A percentile compares a stretch with the other conserved stretches of the same genome.
Conservation (phyloP, 768 basidiomycete genomes). For the Flagelloscypha sp. region DNA sequence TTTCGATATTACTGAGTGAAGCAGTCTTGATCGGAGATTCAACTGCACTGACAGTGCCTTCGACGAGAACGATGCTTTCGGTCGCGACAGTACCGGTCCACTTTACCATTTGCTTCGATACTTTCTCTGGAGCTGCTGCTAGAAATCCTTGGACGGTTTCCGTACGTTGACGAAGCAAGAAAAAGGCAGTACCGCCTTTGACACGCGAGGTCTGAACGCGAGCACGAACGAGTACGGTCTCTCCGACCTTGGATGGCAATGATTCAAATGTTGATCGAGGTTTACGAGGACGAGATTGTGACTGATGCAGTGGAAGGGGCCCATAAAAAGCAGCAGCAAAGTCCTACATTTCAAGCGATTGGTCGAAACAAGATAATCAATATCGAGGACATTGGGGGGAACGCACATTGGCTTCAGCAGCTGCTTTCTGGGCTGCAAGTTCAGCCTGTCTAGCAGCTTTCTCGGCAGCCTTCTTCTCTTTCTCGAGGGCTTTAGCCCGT, state of each 20-base stretch:
- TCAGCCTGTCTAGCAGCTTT: constrained; percentile 75
- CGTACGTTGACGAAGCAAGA: constrained; percentile 84
- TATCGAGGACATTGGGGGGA: neutral
- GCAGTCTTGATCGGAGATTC: constrained; percentile 88
- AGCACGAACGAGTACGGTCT: constrained; percentile 78
- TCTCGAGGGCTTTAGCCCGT: constrained; percentile 83
- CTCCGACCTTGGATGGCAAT: constrained; percentile 57
- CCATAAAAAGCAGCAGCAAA: constrained; percentile 78
- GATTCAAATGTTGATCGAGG: constrained; percentile 56
- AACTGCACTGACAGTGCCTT: constrained; percentile 72
- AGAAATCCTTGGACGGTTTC: constrained; percentile 84
- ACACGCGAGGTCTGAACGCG: constrained; percentile 87
- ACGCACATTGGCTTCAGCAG: constrained; percentile 55
- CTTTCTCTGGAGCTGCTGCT: constrained; percentile 56
- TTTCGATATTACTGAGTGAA: constrained; percentile 78
- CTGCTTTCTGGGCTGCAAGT: constrained; percentile 56
- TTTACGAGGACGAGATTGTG: constrained; percentile 62
- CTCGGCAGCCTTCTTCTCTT: constrained; percentile 83
- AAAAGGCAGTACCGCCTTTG: constrained; percentile 93
- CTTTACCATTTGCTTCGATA: constrained; percentile 97
- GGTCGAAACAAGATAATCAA: constrained; percentile 6
- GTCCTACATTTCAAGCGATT: constrained; percentile 41
- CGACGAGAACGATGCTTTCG: constrained; percentile 89
- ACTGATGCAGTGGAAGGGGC: constrained; percentile 82
- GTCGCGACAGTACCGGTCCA: constrained; percentile 71